A percentile compares a stretch with the other conserved stretches of the same genome.
These are phyloP conservation scores for Tilletia caries DNA, from an alignment of 1,284 basidiomycete species.

Conservation along the genomic window DNA sequence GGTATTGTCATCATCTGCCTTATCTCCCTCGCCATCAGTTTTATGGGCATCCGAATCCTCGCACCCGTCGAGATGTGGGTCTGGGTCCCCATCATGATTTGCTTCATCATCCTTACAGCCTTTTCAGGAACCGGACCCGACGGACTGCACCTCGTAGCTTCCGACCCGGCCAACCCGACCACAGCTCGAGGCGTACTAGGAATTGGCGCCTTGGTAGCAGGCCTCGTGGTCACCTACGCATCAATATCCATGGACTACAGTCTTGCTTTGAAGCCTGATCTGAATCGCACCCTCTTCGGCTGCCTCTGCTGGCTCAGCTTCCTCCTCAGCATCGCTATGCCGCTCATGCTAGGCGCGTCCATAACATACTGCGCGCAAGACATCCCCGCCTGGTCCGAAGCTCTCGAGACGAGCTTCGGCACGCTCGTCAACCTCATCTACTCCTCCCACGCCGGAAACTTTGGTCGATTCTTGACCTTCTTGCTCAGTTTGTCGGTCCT, in stretches of 20 bases:
- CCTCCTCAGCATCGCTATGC: conserved; percentile 61
- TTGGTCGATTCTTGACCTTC: conserved; percentile 84
- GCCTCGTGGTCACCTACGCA: conserved; percentile 56
- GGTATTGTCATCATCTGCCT: conserved; percentile 82
- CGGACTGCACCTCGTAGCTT: conserved; percentile 55
- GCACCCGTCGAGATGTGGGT: conserved; percentile 66
- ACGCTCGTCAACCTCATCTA: conserved; percentile 71
- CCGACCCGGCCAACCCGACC: conserved; percentile 57
- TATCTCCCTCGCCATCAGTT: conserved; percentile 73
- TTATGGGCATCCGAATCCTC: conserved; percentile 74
- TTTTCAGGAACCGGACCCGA: conserved; percentile 61
- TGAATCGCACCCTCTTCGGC: conserved; percentile 61
- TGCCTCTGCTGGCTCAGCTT: conserved; percentile 53
- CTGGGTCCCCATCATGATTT: conserved; percentile 74
- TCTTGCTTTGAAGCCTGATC: background rate
- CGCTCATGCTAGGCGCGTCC: conserved; percentile 61
- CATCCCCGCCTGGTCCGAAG: conserved; percentile 58
- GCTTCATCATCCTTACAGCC: conserved; percentile 62
- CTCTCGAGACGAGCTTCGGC: conserved; percentile 57
- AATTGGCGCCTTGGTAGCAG: conserved; percentile 63
- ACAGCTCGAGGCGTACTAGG: conserved; percentile 58
- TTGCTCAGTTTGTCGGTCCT: conserved; percentile 68
- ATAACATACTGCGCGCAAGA: conserved; percentile 61
- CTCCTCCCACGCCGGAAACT: conserved; percentile 60
- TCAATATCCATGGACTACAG: conserved; percentile 11